Conservation (phyloP, 768 basidiomycete genomes). For the Xerocomus potaroensis region DNA sequence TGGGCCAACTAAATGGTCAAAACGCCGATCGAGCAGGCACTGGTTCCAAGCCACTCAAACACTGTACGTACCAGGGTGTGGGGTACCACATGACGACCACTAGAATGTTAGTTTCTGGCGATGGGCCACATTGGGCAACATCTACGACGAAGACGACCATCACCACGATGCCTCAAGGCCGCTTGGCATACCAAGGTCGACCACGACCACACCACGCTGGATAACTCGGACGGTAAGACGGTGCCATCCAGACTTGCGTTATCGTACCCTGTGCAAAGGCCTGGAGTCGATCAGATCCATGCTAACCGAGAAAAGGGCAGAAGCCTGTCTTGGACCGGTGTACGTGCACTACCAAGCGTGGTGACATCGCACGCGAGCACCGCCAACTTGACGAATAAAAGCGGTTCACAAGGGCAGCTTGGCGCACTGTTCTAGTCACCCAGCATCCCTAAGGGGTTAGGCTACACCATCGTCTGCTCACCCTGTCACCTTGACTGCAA, state of each 20-base stretch:
- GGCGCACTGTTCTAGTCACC: neutral
- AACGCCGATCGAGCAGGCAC: slow-evolving; percentile 12
- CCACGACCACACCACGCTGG: neutral
- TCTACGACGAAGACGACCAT: neutral
- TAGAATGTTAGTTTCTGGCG: neutral
- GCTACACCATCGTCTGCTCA: neutral
- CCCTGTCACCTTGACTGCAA: neutral
- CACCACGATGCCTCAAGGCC: neutral
- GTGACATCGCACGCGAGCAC: neutral
- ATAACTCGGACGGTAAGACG: neutral
- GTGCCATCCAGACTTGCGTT: too few relatives aligned
- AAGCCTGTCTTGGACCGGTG: neutral
- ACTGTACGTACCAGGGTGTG: neutral
- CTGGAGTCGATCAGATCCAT: slow-evolving; percentile 6
- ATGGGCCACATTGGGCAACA: neutral
- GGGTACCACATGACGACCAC: neutral
- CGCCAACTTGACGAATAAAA: slow-evolving; percentile 2
- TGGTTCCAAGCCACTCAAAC: neutral
- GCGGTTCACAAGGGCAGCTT: neutral
- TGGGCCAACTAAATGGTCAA: neutral
- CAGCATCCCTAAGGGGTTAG: neutral
- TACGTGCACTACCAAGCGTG: neutral
- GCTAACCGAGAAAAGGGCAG: neutral
- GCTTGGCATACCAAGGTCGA: neutral
- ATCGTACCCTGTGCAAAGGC: slow-evolving; percentile 13